Conservation (phyloP, 176 grass and related monocot species). For the Carex cristatella region DNA sequence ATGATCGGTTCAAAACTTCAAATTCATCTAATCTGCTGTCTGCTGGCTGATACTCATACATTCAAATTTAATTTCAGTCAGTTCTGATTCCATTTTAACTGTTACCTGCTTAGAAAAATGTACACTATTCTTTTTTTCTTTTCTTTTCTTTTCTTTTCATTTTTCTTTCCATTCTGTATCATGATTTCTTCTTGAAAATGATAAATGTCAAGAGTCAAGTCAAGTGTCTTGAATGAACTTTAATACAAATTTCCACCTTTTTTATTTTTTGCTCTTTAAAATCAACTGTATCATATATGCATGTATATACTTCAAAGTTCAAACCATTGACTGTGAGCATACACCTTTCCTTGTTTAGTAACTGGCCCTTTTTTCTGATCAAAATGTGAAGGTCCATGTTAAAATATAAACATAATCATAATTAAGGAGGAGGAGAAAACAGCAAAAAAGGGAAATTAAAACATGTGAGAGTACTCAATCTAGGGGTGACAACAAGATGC, state of each 20-base stretch:
- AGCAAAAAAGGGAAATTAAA: too few species aligned
- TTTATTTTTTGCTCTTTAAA: background rate
- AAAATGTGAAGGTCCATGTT: too few species aligned
- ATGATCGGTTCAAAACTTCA: background rate
- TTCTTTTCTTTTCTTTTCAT: too few species aligned
- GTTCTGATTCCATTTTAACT: background rate
- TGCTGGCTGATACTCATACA: background rate
- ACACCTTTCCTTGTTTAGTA: background rate
- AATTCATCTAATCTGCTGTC: background rate
- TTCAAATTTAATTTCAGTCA: conserved; percentile 6
- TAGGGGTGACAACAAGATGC: too few species aligned
- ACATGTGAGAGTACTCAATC: background rate
- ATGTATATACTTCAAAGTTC: background rate
- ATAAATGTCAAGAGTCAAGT: background rate
- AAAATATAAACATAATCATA: too few species aligned
- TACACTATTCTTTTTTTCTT: background rate
- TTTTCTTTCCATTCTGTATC: background rate
- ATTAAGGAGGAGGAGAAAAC: background rate
- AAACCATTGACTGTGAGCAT: background rate
- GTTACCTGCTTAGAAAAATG: background rate
- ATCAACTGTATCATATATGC: background rate
- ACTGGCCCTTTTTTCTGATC: background rate
- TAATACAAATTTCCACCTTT: background rate
- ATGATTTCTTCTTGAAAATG: background rate
- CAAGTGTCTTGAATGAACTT: background rate